Conservation (phyloP, 2,329 filamentous ascomycete species). For the Fonsecaea nubica region DNA sequence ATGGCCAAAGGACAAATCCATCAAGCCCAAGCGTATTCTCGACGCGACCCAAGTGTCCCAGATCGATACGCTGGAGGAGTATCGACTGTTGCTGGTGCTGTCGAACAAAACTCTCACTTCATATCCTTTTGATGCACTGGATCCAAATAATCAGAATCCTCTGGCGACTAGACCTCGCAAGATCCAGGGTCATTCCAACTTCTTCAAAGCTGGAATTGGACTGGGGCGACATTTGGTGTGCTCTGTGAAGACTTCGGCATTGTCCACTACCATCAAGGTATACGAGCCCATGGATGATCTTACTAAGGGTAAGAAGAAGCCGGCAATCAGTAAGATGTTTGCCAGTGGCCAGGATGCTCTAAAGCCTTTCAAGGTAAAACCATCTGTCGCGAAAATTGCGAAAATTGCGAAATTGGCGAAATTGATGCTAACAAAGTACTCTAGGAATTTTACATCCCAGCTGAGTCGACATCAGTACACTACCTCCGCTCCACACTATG, state of each 20-base stretch:
- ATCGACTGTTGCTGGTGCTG: conserved; percentile 86
- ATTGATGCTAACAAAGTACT: conserved; percentile 37
- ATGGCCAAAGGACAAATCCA: conserved; percentile 77
- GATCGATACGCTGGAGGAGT: conserved; percentile 94
- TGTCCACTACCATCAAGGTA: conserved; percentile 98
- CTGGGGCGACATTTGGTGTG: conserved; percentile 93
- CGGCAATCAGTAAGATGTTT: conserved; percentile 94
- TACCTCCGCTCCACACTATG: conserved; percentile 97
- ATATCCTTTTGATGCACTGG: conserved; percentile 84
- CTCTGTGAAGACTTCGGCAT: conserved; percentile 90
- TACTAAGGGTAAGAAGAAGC: conserved; percentile 93
- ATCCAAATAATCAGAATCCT: conserved; percentile 76
- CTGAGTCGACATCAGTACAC: conserved; percentile 96
- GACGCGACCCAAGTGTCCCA: conserved; percentile 89
- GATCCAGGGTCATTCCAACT: conserved; percentile 96
- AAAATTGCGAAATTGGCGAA: too few species aligned
- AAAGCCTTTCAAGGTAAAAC: conserved; percentile 80
- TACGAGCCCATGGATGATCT: conserved; percentile 96
- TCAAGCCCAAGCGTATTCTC: conserved; percentile 79
- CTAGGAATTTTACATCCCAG: conserved; percentile 95
- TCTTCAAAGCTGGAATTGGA: conserved; percentile 97
- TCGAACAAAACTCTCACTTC: conserved; percentile 92
- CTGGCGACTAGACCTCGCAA: conserved; percentile 88
- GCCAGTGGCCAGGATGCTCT: conserved; percentile 90
- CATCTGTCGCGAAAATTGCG: not conserved